Conservation (phyloP, 139 green algal genomes). For the Haematococcus lacustris region DNA sequence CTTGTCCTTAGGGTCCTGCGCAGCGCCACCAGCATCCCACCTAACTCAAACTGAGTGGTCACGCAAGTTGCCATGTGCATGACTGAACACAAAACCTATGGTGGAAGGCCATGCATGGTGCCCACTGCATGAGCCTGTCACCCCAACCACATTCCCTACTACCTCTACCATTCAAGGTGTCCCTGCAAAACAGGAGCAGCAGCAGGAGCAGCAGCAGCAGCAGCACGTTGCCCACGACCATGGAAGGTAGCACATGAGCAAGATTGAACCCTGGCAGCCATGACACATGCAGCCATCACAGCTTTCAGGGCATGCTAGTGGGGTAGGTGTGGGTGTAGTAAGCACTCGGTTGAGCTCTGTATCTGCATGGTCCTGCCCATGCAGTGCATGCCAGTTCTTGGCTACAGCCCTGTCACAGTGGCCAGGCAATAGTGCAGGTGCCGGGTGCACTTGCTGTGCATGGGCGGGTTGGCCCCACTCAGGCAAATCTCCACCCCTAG, state of each 20-base stretch:
- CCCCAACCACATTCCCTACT: no score
- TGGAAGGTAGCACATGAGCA: no score
- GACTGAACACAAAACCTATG: not conserved
- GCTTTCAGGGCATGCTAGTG: no score
- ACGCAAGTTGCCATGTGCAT: not conserved
- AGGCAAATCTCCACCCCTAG: not conserved
- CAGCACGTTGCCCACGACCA: no score
- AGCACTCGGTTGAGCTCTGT: not conserved
- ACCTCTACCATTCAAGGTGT: not conserved
- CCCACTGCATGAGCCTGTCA: not conserved
- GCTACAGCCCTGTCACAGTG: not conserved
- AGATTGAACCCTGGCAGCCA: no score
- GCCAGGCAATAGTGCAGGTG: not conserved
- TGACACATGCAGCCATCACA: no score
- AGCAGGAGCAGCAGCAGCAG: not conserved
- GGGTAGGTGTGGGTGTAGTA: no score
- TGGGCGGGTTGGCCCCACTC: not conserved
- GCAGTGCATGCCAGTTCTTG: not conserved
- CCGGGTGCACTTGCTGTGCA: not conserved
- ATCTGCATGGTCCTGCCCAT: not conserved
- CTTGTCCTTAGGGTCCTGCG: slow-evolving; percentile 62
- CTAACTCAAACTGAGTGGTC: not conserved
- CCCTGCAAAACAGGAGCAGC: not conserved
- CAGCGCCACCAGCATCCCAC: not conserved
- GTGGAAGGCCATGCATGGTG: not conserved